Conservation (phyloP, 768 basidiomycete species). For the Leccinum ochraceum region DNA sequence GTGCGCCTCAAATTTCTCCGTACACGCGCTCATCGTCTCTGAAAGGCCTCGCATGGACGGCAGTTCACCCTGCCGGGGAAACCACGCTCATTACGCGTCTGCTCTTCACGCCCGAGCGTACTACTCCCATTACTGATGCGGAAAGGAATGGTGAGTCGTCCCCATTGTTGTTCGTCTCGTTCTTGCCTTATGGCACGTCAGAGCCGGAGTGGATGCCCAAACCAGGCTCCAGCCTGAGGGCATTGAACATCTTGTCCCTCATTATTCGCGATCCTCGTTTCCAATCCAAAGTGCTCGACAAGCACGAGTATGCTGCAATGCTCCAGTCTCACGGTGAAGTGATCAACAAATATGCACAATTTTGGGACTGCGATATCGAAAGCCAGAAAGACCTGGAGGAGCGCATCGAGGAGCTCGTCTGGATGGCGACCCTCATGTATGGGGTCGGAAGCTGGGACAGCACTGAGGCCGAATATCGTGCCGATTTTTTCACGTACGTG, state of each 20-base stretch:
- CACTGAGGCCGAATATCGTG: constrained; percentile 43
- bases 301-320: constrained; percentile 37
- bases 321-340: constrained; percentile 40
- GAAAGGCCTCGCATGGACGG: constrained; percentile 7
- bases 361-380: constrained; percentile 46
- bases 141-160: constrained; percentile 19
- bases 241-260: constrained; percentile 54
- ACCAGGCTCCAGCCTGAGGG: constrained; percentile 37
- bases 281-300: constrained; percentile 29
- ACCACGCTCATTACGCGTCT: constrained; percentile 38
- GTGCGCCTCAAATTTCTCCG: no score
- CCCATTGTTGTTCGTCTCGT: not conserved
- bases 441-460: constrained; percentile 56
- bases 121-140: constrained; percentile 21
- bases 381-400: constrained; percentile 41
- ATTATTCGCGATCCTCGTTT: constrained; percentile 53
- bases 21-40: no score
- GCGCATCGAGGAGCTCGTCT: constrained; percentile 65
- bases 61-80: constrained; percentile 46
- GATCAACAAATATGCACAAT: constrained; percentile 43
- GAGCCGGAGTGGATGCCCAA: constrained; percentile 34
- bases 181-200: constrained; percentile 4
- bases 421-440: constrained; percentile 58
- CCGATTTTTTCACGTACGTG: constrained; percentile 68
- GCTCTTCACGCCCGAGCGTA: constrained; percentile 26